Percentiles rank a stretch among this genome's conserved stretches.
phyloP scores from a whole-genome alignment of 2,329 filamentous ascomycete species.

The Aspergillus sp. region DNA sequence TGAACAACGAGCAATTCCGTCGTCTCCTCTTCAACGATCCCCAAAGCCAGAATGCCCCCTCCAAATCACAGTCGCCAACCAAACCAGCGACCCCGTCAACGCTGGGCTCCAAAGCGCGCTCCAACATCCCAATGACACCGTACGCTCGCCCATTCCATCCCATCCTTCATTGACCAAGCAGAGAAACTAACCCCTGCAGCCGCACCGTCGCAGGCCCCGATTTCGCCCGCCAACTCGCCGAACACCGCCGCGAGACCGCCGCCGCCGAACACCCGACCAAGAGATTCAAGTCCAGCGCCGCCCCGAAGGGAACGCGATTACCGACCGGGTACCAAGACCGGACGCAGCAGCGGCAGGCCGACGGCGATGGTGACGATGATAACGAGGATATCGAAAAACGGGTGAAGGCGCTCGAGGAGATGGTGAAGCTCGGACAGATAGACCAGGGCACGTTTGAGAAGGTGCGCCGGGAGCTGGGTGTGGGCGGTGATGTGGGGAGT shows the following conservation, averaged over 20 bases:
- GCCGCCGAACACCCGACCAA: constrained; percentile 49
- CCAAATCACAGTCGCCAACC: constrained; percentile 31
- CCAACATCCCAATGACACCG: constrained; percentile 92
- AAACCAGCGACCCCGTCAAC: constrained; percentile 38
- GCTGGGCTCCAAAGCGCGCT: constrained; percentile 67
- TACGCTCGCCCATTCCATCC: constrained; percentile 36
- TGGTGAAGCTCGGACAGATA: constrained; percentile 74
- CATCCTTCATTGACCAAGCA: neutral
- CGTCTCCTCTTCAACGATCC: constrained; percentile 58
- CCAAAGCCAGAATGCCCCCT: constrained; percentile 12
- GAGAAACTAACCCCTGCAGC: constrained; percentile 29
- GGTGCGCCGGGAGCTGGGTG: constrained; percentile 60
- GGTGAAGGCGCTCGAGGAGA: constrained; percentile 70
- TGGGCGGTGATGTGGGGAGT: constrained; percentile 68
- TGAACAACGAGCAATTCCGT: constrained; percentile 96
- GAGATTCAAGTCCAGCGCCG: constrained; percentile 63
- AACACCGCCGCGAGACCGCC: constrained; percentile 52
- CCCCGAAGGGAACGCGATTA: constrained; percentile 73
- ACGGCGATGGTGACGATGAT: constrained; percentile 41
- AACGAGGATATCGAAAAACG: constrained; percentile 51
- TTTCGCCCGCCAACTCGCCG: constrained; percentile 76
- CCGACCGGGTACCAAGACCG: constrained; percentile 78
- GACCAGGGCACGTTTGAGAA: constrained; percentile 69
- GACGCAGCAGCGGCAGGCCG: constrained; percentile 52
- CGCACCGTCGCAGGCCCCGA: constrained; percentile 59